Percentiles rank a stretch among this genome's conserved stretches.
Conservation (phyloP, 2,329 filamentous ascomycete species). For the Claviceps arundinis region DNA sequence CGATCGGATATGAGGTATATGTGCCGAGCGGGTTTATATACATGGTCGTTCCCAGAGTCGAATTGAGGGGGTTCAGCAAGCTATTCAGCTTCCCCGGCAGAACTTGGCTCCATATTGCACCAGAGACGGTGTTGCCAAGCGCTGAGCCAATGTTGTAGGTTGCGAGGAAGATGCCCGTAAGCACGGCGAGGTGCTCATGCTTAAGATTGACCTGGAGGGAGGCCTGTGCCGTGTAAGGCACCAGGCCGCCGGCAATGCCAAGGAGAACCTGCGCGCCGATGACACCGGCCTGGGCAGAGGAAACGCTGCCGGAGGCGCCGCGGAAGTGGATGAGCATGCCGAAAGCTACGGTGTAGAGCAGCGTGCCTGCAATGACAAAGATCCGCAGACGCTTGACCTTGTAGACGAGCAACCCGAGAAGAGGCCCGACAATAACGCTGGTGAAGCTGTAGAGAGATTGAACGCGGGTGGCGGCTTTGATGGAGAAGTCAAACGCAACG, state of each 20-base stretch:
- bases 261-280: slow-evolving; percentile 49
- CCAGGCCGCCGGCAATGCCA: slow-evolving; percentile 42
- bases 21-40: slow-evolving; percentile 45
- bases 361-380: slow-evolving; percentile 36
- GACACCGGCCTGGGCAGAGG: slow-evolving; percentile 36
- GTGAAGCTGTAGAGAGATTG: slow-evolving; percentile 35
- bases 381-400: slow-evolving; percentile 39
- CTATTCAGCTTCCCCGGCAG: slow-evolving; percentile 35
- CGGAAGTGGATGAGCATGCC: slow-evolving; percentile 47
- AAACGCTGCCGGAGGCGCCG: slow-evolving; percentile 24
- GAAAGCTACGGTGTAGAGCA: slow-evolving; percentile 39
- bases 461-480: slow-evolving; percentile 36
- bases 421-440: slow-evolving; percentile 31
- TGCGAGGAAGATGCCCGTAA: slow-evolving; percentile 42
- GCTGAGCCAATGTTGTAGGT: slow-evolving; percentile 45
- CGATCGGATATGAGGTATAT: slow-evolving; percentile 39
- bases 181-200: slow-evolving; percentile 42
- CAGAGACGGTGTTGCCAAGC: slow-evolving; percentile 43
- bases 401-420: slow-evolving; percentile 36
- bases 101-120: slow-evolving; percentile 46
- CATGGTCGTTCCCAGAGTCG: slow-evolving; percentile 35
- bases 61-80: slow-evolving; percentile 30
- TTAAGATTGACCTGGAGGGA: slow-evolving; percentile 42
- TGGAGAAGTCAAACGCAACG: slow-evolving; percentile 34
- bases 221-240: slow-evolving; percentile 45